These are phyloP conservation scores for Amphibolis antarctica DNA, from an alignment of 106 monocot genomes.

Conservation along the genomic window DNA sequence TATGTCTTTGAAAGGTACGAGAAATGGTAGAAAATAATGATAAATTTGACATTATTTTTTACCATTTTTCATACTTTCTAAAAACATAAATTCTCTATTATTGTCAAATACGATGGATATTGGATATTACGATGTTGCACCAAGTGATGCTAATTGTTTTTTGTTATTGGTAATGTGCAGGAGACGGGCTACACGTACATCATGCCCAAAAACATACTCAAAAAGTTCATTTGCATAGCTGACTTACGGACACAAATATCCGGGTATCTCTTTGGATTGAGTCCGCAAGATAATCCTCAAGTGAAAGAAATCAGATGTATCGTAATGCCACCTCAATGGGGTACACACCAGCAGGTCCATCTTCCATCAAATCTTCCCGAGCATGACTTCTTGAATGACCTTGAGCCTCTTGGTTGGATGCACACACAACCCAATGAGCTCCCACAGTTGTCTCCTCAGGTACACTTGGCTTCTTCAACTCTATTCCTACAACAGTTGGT, in stretches of 20 bases:
- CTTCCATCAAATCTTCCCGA: slow-evolving; percentile 94
- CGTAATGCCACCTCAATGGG: slow-evolving; percentile 87
- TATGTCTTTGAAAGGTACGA: no score
- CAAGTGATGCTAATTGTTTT: neutral
- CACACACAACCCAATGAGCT: slow-evolving; percentile 98
- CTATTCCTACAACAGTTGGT: no score
- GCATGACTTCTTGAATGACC: slow-evolving; percentile 93
- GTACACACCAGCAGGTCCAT: slow-evolving; percentile 91
- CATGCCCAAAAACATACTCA: slow-evolving; percentile 97
- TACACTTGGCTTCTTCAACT: slow-evolving; percentile 17
- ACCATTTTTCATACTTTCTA: no score
- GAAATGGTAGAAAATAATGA: no score
- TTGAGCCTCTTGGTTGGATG: slow-evolving; percentile 99
- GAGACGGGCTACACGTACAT: slow-evolving; percentile 99
- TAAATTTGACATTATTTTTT: no score
- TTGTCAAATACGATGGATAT: neutral
- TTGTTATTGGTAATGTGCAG: slow-evolving; percentile 22
- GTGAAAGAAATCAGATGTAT: slow-evolving; percentile 98
- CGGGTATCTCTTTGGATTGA: slow-evolving; percentile 87
- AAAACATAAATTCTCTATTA: no score
- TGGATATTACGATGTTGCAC: neutral
- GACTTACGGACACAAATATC: slow-evolving; percentile 93
- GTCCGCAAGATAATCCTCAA: slow-evolving; percentile 97
- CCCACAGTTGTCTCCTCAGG: slow-evolving; percentile 95
- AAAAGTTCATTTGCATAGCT: slow-evolving; percentile 98